Conservation (phyloP, 139 green algal genomes). For the Closterium sp. region DNA sequence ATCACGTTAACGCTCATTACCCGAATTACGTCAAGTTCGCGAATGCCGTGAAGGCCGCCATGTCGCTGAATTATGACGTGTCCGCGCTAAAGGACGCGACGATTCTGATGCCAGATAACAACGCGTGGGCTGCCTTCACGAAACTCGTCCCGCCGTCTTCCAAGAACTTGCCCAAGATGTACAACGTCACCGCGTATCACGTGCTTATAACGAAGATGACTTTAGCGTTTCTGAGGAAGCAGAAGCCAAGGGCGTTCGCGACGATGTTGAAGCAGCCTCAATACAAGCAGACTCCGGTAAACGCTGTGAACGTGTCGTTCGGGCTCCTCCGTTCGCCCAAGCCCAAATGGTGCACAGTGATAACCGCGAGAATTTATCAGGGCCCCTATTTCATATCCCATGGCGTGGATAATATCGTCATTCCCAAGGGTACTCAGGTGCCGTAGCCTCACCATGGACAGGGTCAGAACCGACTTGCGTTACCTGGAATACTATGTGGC, state of each 20-base stretch:
- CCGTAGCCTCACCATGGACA: not conserved
- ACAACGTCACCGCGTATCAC: not conserved
- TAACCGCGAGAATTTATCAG: not conserved
- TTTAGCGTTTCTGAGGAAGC: not conserved
- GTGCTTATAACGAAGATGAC: not conserved
- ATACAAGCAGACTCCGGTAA: not conserved
- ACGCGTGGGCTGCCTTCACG: not conserved
- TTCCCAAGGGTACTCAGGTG: not conserved
- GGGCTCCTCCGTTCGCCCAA: not conserved
- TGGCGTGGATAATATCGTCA: not conserved
- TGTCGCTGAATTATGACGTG: not conserved
- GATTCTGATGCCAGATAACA: not conserved
- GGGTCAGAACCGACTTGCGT: no score
- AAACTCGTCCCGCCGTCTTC: not conserved
- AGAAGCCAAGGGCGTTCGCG: not conserved
- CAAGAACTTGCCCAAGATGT: not conserved
- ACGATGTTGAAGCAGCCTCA: not conserved
- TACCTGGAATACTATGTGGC: no score
- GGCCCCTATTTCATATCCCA: not conserved
- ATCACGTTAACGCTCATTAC: not conserved
- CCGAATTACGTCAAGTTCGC: not conserved
- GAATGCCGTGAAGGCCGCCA: not conserved
- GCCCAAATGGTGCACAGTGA: not conserved
- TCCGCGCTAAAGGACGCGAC: not conserved
- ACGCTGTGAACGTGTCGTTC: not conserved